Evolutionary conservation across 208 protist species (phyloP).

Genomic region (Acanthamoeba lugdunensis): DNA sequence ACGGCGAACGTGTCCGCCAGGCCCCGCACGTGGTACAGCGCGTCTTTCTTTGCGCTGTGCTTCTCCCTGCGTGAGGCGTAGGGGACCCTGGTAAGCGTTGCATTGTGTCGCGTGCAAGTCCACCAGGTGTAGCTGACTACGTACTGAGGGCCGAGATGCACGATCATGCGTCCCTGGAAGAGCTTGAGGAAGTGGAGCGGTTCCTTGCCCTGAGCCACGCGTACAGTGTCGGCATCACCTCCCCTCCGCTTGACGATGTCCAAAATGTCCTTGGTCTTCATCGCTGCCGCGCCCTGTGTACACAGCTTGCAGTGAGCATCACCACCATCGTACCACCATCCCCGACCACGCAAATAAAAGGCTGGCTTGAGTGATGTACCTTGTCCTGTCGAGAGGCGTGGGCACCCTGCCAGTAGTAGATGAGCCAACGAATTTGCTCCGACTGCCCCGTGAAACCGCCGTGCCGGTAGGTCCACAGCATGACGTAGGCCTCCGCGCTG

Average conservation of each 20-base stretch:
- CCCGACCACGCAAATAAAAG: too few relatives aligned
- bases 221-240: constrained; percentile 70
- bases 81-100: neutral
- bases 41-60: constrained; percentile 30
- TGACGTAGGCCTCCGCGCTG: constrained; percentile 74
- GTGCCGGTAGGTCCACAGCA: constrained; percentile 72
- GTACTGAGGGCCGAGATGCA: constrained; percentile 24
- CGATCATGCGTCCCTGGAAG: constrained; percentile 69
- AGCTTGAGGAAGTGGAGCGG: constrained; percentile 72
- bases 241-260: constrained; percentile 72
- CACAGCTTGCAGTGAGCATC: neutral
- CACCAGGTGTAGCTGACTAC: neutral
- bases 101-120: neutral
- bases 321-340: too few relatives aligned
- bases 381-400: constrained; percentile 63
- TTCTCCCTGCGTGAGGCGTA: neutral
- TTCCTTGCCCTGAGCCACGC: constrained; percentile 76
- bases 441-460: constrained; percentile 43
- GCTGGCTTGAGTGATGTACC: neutral
- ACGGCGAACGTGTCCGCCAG: neutral
- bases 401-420: constrained; percentile 80
- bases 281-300: constrained; percentile 30
- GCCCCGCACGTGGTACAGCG: constrained; percentile 54
- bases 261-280: constrained; percentile 70
- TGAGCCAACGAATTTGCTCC: neutral